Conservation (phyloP, 176 grass and related monocot genomes). For the Paspalum vaginatum region DNA sequence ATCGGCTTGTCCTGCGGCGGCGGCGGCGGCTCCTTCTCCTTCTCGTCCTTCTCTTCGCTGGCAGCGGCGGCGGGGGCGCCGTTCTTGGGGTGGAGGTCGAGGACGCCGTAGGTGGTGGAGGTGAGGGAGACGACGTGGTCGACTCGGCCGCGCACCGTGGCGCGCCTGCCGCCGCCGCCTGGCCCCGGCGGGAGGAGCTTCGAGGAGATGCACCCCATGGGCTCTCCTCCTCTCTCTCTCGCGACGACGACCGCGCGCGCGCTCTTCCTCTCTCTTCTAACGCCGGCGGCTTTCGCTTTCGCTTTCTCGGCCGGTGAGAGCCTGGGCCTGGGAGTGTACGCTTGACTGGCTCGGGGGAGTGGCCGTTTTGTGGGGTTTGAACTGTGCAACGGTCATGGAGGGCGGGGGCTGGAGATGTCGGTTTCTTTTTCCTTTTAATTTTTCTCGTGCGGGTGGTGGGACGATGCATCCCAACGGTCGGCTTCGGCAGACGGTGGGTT, state of each 20-base stretch:
- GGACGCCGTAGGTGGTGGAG: slow-evolving; percentile 87
- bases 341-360: slow-evolving; percentile 21
- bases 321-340: background rate
- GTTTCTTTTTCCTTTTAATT: slow-evolving; percentile 23
- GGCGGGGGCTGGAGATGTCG: slow-evolving; percentile 29
- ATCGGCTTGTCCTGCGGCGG: slow-evolving; percentile 62
- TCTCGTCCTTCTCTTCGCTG: slow-evolving; percentile 5
- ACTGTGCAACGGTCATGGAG: slow-evolving; percentile 60
- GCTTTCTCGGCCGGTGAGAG: slow-evolving; percentile 32
- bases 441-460: slow-evolving; percentile 24
- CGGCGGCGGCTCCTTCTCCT: slow-evolving; percentile 6
- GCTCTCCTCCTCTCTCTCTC: background rate
- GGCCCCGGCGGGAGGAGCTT: slow-evolving; percentile 70
- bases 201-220: slow-evolving; percentile 96
- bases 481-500: slow-evolving; percentile 17
- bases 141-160: slow-evolving; percentile 48
- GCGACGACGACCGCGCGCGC: no score
- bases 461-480: slow-evolving; percentile 55
- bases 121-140: slow-evolving; percentile 94
- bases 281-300: background rate
- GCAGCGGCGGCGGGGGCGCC: background rate
- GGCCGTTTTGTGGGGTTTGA: slow-evolving; percentile 47
- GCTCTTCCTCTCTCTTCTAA: background rate
- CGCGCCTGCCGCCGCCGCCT: slow-evolving; percentile 43
- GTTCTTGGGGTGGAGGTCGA: slow-evolving; percentile 62